Base-by-base conservation (phyloP, 371 early-diverging fungal species). In the Haplosporangium sp. region DNA sequence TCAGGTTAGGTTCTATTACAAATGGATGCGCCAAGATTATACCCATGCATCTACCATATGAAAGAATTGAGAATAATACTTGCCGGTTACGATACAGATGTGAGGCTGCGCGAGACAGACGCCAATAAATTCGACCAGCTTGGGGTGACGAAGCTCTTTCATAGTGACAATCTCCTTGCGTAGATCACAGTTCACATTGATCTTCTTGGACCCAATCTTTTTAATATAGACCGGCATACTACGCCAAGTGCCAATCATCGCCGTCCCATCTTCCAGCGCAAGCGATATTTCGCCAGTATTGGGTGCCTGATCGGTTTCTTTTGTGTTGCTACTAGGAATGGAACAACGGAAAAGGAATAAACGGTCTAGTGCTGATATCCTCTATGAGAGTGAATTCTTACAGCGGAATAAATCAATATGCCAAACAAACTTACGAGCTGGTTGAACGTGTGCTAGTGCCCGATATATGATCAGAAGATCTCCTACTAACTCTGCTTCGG, bases 181-280 rank as follows among this genome's bases (percentile, higher is more conserved):
- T 29, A 83, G 55, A 0, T 71, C 67, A 9, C 55, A 48, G 13
- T 63, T 73, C n/a, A 82, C 75, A 6, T 51, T 54, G 6, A 79
- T 66, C 53, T 79, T 79, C 45, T 64, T 79, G 55, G 65, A 69
- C 4, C 81, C 74, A 47, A 83, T 67, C 69, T 79, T 74, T 54
- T 79, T 83, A 29, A 86, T 84, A 46, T 69, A 81, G 13, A 86
- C 87, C 0, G 83, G 85, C 59, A 86, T 74, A 51, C 84, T 86
- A 7, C 84, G 83, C 67, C 87, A 85, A 41, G 62, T 79, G 7
- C 80, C 80, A 4, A 72, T 62, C 11, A 65, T 66, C 18, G 69
- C 68, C 2, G 69, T 55, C 0, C 80, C 80, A 9, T 62, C 64
- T 37, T 36, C 65, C 69, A 79, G 68, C 46, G 69, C 48, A 11